Evolutionary conservation across 2,329 filamentous ascomycete genomes (phyloP), one percentile per base, ranked within the genome.

Genomic region (Nakataea oryzae): DNA sequence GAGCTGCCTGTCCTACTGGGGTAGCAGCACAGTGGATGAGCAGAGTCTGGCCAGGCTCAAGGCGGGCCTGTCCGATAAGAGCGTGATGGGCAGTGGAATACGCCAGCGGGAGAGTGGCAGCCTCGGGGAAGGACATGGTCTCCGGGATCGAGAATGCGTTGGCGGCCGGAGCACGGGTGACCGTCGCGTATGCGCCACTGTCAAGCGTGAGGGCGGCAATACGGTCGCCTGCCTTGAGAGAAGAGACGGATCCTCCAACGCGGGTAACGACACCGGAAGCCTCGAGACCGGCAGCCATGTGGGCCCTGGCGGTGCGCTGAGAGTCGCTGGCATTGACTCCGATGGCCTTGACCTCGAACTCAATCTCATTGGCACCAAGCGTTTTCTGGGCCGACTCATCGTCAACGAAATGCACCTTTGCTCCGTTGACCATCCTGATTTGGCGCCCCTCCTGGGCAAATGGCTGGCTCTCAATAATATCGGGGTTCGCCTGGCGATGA

Each of bases 1-100:
- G 62, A n/a, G 66, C 63, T 1, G 65, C 65, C 34, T 64, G 63
- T 12, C 67, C 67, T 9, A 75, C 70, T 0, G 71, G 70, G 61
- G 77, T 75, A 7, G 76, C 73, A 13, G 73, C 79, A 21, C 71
- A 71, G 59, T 79, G 75, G 17, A 82, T 69, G 3, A 82, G 70
- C 7, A 81, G 69, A 3, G 54, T 63, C 41, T 68, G 59, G 27
- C 67, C 63, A 9, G 60, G 57, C 8, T 62, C 41, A 11, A 73
- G 65, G 3, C 61, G 62, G 3, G 63, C 68, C 21, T 65, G 29
- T 12, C 65, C 63, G 47, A 66, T 58, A 3, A 70, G 41, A 7
- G 61, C 63, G 47, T 67, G 54, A 6, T 66, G 50, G 7, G 69
- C 73, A 2, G 74, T 74, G 9, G 61, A 57, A 59, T 66, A 73